Evolutionary conservation across 2,329 filamentous ascomycete genomes (phyloP).

Genomic region (Rhinocladiella similis): DNA sequence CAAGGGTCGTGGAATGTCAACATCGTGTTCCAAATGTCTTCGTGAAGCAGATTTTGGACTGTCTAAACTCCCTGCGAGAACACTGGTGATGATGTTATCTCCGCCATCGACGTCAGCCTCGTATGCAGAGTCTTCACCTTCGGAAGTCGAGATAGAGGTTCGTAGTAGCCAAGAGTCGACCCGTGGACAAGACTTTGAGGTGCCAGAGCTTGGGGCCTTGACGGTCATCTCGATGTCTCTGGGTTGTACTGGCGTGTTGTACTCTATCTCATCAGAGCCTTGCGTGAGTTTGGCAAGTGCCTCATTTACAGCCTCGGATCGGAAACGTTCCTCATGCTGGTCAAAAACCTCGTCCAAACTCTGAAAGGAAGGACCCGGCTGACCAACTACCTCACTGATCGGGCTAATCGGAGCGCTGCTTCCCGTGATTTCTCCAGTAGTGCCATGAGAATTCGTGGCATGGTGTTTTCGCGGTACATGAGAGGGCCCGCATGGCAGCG

Average conservation of each 20-base stretch:
- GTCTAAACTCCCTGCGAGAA: background rate
- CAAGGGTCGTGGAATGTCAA: conserved; percentile 24
- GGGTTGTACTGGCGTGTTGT: background rate
- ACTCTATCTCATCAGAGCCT: background rate
- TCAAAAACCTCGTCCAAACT: conserved; percentile 23
- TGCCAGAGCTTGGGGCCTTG: background rate
- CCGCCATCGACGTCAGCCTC: background rate
- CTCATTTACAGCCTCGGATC: background rate
- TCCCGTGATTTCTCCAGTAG: conserved; percentile 33
- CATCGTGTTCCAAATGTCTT: conserved; percentile 1
- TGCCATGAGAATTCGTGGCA: conserved; percentile 28
- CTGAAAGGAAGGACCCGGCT: conserved; percentile 16
- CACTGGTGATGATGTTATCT: background rate
- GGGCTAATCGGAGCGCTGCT: conserved; percentile 10
- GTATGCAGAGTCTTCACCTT: background rate
- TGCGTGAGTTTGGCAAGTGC: background rate
- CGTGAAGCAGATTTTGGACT: background rate
- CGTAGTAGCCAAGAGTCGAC: conserved; percentile 15
- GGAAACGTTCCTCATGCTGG: conserved; percentile 5
- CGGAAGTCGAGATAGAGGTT: conserved; percentile 4
- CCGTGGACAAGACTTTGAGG: conserved; percentile 5
- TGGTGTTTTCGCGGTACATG: background rate
- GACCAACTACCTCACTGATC: background rate
- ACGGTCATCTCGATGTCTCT: background rate
- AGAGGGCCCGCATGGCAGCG: background rate